Conservation (phyloP, 257 asterid genomes). For the Plantago elongata region DNA sequence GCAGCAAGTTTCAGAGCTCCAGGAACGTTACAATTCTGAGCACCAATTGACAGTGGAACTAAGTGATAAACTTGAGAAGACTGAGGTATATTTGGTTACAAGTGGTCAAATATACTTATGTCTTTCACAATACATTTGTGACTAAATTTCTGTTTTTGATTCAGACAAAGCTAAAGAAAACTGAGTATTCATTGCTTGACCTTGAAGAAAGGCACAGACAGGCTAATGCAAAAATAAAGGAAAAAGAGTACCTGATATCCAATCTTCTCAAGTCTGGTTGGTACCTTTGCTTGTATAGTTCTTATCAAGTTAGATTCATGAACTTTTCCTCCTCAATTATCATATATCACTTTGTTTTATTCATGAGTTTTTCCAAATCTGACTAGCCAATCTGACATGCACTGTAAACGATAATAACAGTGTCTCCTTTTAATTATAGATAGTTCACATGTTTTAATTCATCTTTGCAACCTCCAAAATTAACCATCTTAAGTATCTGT, state of each 20-base stretch:
- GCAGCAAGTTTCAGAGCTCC: conserved; percentile 85
- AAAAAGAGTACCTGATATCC: conserved; percentile 85
- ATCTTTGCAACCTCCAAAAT: no score
- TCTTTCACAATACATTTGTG: conserved; percentile 16
- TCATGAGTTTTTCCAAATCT: no score
- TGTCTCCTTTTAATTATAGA: no score
- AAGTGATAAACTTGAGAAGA: conserved; percentile 73
- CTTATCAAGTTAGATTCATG: conserved; percentile 3
- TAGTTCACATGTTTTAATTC: no score
- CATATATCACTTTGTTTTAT: no score
- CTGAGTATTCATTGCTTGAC: conserved; percentile 80
- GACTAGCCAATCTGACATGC: no score
- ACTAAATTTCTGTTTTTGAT: conserved; percentile 28
- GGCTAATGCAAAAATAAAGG: conserved; percentile 88
- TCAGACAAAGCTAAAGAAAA: conserved; percentile 86
- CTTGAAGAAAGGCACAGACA: conserved; percentile 86
- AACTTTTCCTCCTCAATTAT: neutral
- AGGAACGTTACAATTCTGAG: conserved; percentile 72
- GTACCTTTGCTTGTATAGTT: conserved; percentile 19
- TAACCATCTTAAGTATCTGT: no score
- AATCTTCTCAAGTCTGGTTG: conserved; percentile 92
- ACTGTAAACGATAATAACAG: no score
- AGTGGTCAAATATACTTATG: conserved; percentile 7
- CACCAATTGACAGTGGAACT: conserved; percentile 71
- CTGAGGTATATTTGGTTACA: conserved; percentile 50